Percentiles rank a stretch among this genome's conserved stretches.
These are phyloP conservation scores for Rhizopogon vesiculosus DNA, from an alignment of 768 basidiomycete genomes.

Conservation along the genomic window DNA sequence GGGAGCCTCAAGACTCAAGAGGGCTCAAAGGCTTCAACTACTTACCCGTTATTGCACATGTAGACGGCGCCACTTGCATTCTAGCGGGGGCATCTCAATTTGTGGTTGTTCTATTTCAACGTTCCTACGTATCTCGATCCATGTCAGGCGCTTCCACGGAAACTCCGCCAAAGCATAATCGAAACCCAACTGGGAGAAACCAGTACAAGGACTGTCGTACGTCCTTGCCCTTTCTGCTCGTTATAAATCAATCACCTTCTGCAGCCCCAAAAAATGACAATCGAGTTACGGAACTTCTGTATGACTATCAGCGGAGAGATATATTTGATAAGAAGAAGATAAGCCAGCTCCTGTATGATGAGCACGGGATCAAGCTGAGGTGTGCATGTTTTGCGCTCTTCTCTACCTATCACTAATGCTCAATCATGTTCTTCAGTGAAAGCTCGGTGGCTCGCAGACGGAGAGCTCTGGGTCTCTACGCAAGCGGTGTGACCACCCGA, in stretches of 20 bases:
- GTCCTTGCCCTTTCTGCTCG: conserved; percentile 6
- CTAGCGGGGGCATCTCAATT: background rate
- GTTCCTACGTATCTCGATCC: background rate
- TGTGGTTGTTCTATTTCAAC: background rate
- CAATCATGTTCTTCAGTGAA: conserved; percentile 18
- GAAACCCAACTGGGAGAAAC: conserved; percentile 23
- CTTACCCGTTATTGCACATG: background rate
- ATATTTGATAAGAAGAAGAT: conserved; percentile 22
- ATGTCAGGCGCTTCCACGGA: conserved; percentile 1
- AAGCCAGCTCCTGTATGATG: conserved; percentile 18
- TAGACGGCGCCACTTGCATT: background rate
- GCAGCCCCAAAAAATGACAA: conserved; percentile 21
- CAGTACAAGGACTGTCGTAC: conserved; percentile 26
- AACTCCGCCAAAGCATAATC: conserved; percentile 4
- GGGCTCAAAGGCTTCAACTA: background rate
- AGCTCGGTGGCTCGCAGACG: conserved; percentile 22
- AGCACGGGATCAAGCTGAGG: conserved; percentile 27
- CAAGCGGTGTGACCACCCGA: conserved; percentile 25
- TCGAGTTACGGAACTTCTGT: conserved; percentile 11
- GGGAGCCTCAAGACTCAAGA: too few species aligned
- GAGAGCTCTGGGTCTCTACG: conserved; percentile 24
- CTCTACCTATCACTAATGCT: background rate
- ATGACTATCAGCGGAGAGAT: conserved; percentile 21
- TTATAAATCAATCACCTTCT: background rate
- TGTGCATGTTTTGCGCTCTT: conserved; percentile 8